phyloP scores from a whole-genome alignment of 106 monocot genomes.

The Platanthera guangdongensis region DNA sequence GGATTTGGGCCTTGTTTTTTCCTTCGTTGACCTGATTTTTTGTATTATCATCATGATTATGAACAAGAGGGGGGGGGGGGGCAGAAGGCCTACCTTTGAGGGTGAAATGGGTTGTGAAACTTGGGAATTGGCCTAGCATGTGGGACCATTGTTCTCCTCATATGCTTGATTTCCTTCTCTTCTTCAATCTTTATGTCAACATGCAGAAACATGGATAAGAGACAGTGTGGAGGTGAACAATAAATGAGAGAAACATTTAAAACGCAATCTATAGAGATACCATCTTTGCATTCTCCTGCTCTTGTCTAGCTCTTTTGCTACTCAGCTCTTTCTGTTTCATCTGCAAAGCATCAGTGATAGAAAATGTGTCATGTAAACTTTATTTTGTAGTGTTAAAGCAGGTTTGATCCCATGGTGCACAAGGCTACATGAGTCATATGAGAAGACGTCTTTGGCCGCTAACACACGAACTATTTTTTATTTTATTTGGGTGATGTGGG shows the following conservation, averaged over 20 bases:
- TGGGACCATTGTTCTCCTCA: conserved; percentile 87
- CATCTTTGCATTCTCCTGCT: conserved; percentile 54
- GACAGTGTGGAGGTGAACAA: not conserved
- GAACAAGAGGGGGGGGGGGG: not conserved
- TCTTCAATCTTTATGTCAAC: conserved; percentile 56
- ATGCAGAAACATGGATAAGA: not conserved
- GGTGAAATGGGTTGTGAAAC: conserved; percentile 68
- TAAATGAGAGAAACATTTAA: not conserved
- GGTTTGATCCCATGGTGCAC: no score
- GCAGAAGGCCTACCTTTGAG: conserved; percentile 56
- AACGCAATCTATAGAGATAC: conserved; percentile 16
- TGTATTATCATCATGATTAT: not conserved
- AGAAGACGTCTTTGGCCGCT: no score
- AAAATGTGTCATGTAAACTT: no score
- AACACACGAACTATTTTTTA: no score
- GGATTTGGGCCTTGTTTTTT: conserved; percentile 58
- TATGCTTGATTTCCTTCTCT: conserved; percentile 74
- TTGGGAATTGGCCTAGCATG: conserved; percentile 76
- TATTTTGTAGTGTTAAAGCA: no score
- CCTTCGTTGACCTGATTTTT: conserved; percentile 38
- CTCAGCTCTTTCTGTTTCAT: conserved; percentile 70
- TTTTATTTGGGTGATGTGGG: no score
- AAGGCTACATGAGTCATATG: no score
- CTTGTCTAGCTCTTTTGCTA: conserved; percentile 82
- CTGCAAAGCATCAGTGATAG: conserved; percentile 20